Percentiles rank a stretch among this genome's conserved stretches.
Evolutionary conservation across 768 basidiomycete species (phyloP).

Genomic region (Phanerodontia chrysosporium): DNA sequence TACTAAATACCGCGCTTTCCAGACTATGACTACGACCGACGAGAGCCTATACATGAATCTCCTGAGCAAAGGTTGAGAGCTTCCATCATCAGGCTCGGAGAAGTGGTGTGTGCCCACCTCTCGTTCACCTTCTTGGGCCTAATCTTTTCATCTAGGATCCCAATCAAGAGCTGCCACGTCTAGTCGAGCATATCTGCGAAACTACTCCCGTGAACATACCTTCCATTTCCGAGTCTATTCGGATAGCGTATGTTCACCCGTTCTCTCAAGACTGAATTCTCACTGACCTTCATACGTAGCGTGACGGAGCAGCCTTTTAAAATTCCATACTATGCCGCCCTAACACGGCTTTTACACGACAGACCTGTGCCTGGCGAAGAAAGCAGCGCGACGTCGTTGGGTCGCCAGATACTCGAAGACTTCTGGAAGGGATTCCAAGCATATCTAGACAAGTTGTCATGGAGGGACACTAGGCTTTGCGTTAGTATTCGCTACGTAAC

Average conservation of each 20-base stretch:
- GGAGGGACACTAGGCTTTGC: constrained; percentile 86
- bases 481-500: constrained; percentile 41
- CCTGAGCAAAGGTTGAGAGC: constrained; percentile 69
- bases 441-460: constrained; percentile 83
- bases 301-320: constrained; percentile 94
- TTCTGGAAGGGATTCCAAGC: constrained; percentile 89
- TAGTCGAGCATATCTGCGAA: constrained; percentile 64
- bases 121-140: background rate
- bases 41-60: constrained; percentile 53
- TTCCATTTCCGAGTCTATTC: constrained; percentile 68
- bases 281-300: constrained; percentile 34
- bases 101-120: constrained; percentile 60
- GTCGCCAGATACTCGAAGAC: constrained; percentile 77
- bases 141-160: constrained; percentile 47
- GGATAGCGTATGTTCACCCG: constrained; percentile 51
- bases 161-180: constrained; percentile 59
- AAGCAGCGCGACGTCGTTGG: constrained; percentile 43
- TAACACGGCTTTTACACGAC: constrained; percentile 67
- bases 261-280: background rate
- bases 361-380: constrained; percentile 35
- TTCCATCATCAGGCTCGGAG: constrained; percentile 69
- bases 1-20: too few species aligned
- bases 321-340: constrained; percentile 81
- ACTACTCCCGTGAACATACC: constrained; percentile 55
- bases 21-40: constrained; percentile 50